Conservation (phyloP, 2,329 filamentous ascomycete species). For the Venturia asperata region DNA sequence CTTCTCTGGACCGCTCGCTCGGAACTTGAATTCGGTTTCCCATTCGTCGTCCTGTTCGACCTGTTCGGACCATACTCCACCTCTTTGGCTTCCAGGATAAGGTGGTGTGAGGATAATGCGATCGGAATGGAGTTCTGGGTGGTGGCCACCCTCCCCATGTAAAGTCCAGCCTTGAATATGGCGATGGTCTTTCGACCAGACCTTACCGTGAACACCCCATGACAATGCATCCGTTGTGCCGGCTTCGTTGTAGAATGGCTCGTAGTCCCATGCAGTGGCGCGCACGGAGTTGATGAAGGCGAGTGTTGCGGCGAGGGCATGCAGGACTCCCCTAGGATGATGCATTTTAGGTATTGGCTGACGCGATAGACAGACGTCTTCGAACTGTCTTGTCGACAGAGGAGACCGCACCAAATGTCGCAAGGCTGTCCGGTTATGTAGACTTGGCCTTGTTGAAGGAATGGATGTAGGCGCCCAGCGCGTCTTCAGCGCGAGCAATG, state of each 20-base stretch:
- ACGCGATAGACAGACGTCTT: background rate
- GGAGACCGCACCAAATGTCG: background rate
- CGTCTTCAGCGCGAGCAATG: background rate
- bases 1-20: slow-evolving; percentile 76
- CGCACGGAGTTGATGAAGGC: background rate
- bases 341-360: background rate
- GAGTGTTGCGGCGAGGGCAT: background rate
- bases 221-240: slow-evolving; percentile 62
- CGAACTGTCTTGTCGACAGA: background rate
- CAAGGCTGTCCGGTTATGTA: slow-evolving; percentile 1
- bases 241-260: slow-evolving; percentile 14
- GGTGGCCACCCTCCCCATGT: slow-evolving; percentile 49
- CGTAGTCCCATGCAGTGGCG: slow-evolving; percentile 1
- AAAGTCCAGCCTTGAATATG: slow-evolving; percentile 51
- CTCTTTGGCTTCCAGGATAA: slow-evolving; percentile 75
- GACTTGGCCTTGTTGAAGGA: background rate
- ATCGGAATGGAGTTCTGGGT: slow-evolving; percentile 66
- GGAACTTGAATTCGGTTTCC: slow-evolving; percentile 79
- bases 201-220: slow-evolving; percentile 63
- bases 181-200: slow-evolving; percentile 57
- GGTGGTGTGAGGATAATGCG: slow-evolving; percentile 87
- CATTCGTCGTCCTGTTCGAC: slow-evolving; percentile 60
- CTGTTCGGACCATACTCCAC: slow-evolving; percentile 71
- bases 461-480: background rate
- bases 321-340: background rate